Base-by-base conservation (phyloP, 2,329 filamentous ascomycete species). In the Thelonectria discophora region DNA sequence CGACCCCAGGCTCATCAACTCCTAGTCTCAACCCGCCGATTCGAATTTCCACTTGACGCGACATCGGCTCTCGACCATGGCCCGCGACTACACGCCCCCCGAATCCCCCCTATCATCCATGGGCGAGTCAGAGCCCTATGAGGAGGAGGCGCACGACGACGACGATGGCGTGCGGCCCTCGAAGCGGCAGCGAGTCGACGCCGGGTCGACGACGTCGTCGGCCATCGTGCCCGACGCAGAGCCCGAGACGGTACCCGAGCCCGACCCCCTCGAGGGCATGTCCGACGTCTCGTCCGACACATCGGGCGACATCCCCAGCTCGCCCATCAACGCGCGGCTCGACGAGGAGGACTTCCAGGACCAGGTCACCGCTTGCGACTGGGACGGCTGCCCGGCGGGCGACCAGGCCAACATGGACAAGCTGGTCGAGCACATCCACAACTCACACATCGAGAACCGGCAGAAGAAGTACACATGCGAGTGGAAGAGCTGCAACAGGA, bases 401-500 rank as follows among this genome's bases (percentile, higher is more conserved):
- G 90, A 94, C 71, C 78, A 92, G 67, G 84, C 87, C 15, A 91
- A 94, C 73, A 94, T 94, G 91, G 91, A 95, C 77, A 87, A 82
- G 65, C 78, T 95, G 45, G 91, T 95, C 43, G 86, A 91, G 69
- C 91, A 95, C 73, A 91, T 95, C 62, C 94, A 98, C 78, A 90
- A 93, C 73, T 92, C 94, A 60, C 95, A 99, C 78, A 97, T 98
- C 72, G 93, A 95, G 74, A 92, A 89, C 63, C 88, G 94, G 56
- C 92, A 95, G 80, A 97, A 97, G 80, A 97, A 95, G 77, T 98
- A 98, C 76, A 93, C 92, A n/a, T 99, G 95, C 79, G 94, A 98
- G 79, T 99, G 95, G 95, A 88, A 86, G 62, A 94, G 94, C 68
- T 99, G 95, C 76, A 85, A 84, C 55, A 82, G 94, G 64, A 98